phyloP scores from a whole-genome alignment of 805 yeast genomes.

The Metschnikowia baotianmanensis region DNA sequence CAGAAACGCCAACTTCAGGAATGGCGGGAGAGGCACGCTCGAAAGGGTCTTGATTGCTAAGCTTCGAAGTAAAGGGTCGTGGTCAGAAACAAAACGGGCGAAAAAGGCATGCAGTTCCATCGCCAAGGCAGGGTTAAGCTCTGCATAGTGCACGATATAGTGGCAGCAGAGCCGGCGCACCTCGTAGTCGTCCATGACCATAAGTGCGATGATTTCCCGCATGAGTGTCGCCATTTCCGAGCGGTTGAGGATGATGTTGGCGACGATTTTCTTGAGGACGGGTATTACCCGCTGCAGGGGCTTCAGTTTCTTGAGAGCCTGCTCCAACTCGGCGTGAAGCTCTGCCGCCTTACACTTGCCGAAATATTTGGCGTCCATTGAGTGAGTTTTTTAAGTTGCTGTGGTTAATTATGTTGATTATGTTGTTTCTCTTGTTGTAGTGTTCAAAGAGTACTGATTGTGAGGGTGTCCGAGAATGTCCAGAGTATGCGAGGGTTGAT shows the following conservation, averaged over 20 bases:
- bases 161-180: slow-evolving; percentile 69
- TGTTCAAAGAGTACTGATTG: no score
- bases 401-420: no score
- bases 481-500: no score
- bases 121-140: slow-evolving; percentile 55
- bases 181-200: slow-evolving; percentile 60
- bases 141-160: slow-evolving; percentile 60
- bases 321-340: slow-evolving; percentile 41
- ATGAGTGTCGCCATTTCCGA: slow-evolving; percentile 67
- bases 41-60: slow-evolving; percentile 65
- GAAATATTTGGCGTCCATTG: slow-evolving; percentile 30
- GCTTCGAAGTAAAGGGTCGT: slow-evolving; percentile 49
- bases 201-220: slow-evolving; percentile 58
- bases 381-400: no score
- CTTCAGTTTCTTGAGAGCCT: slow-evolving; percentile 41
- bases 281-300: slow-evolving; percentile 36
- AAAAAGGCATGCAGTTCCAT: slow-evolving; percentile 55
- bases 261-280: slow-evolving; percentile 66
- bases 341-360: slow-evolving; percentile 39
- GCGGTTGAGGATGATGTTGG: slow-evolving; percentile 81
- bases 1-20: slow-evolving; percentile 43
- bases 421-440: no score
- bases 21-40: slow-evolving; percentile 55
- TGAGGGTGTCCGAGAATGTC: no score
- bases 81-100: slow-evolving; percentile 49